Evolutionary conservation across 1,139 yeast species (phyloP), one percentile per base, ranked within the genome.

Genomic region (Sugiyamaella sp.): DNA sequence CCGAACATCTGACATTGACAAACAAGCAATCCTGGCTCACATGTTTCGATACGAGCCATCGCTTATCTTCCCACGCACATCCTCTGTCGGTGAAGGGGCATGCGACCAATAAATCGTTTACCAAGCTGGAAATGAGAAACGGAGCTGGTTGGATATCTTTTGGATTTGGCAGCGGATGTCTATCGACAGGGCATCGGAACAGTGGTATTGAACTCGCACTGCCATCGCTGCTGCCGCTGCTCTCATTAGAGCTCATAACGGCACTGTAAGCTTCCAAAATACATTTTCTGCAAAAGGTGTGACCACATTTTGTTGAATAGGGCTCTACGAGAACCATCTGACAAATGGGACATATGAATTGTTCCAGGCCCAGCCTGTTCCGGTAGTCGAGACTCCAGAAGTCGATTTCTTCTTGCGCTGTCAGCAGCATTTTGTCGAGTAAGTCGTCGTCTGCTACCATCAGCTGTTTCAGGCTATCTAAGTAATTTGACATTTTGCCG

Each of bases 121-220:
- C 74, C 62, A 85, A 72, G 60, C 84, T 83, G n/a, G 79, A 69
- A 9, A 85, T 73, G 14, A 85, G 69, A 16, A 82, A 75, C 0
- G 90, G 88, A 0, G 89, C 80, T 3, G 87, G 85, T 53, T 74
- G 78, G 24, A 84, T 67, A 57, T 80, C 84, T 53, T 77, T 75
- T 16, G 51, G 52, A 21, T 53, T 53, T 8, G 56, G 42, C 59
- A 57, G 73, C 66, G 79, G 77, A 1, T 80, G 80, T 48, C 90
- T 70, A 69, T 85, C 90, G 27, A 85, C 72, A 0, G 90, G 89
- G 66, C 90, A 85, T 47, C 74, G 71, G 33, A 63, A 62, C 17
- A 61, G 52, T 48, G 52, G 55, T n/a, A 51, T 51, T 2, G 53
- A n/a, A 22, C 3, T 5, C 57, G 54, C 22, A 49, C 49, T 35